These are phyloP conservation scores for Veloporphyrellus conicus DNA, from an alignment of 1,284 basidiomycete species.

Conservation along the genomic window DNA sequence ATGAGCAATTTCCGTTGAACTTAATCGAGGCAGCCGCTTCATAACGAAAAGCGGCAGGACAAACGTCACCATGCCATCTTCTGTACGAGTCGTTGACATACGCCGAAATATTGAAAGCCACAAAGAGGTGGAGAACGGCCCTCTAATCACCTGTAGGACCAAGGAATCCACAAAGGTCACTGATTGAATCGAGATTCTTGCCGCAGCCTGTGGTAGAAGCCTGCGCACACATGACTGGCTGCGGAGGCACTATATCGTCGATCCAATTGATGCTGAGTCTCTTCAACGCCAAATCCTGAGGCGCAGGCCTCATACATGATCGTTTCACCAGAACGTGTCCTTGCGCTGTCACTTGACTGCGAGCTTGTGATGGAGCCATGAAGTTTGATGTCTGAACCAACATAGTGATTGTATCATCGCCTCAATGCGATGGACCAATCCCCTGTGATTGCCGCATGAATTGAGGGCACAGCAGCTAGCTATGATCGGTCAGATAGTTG, in stretches of 20 bases:
- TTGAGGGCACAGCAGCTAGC: neutral
- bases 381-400: neutral
- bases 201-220: neutral
- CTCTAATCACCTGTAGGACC: neutral
- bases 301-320: slow-evolving; percentile 24
- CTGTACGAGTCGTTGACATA: slow-evolving; percentile 3
- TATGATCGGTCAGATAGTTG: neutral
- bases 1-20: slow-evolving; percentile 28
- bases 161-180: neutral
- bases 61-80: slow-evolving; percentile 13
- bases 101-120: neutral
- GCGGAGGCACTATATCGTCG: slow-evolving; percentile 10
- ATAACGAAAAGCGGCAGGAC: slow-evolving; percentile 6
- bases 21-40: slow-evolving; percentile 20
- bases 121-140: no score
- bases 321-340: slow-evolving; percentile 15
- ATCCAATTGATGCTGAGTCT: slow-evolving; percentile 16
- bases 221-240: neutral
- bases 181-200: slow-evolving; percentile 1
- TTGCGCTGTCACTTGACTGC: neutral
- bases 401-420: neutral
- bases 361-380: neutral
- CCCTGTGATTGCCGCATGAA: neutral
- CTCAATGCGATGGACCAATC: neutral
- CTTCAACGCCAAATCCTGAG: neutral